Percentiles rank a stretch among this genome's conserved stretches.
Evolutionary conservation across 2,329 filamentous ascomycete genomes (phyloP).

Genomic region (Trichoderma atrobrunneum): DNA sequence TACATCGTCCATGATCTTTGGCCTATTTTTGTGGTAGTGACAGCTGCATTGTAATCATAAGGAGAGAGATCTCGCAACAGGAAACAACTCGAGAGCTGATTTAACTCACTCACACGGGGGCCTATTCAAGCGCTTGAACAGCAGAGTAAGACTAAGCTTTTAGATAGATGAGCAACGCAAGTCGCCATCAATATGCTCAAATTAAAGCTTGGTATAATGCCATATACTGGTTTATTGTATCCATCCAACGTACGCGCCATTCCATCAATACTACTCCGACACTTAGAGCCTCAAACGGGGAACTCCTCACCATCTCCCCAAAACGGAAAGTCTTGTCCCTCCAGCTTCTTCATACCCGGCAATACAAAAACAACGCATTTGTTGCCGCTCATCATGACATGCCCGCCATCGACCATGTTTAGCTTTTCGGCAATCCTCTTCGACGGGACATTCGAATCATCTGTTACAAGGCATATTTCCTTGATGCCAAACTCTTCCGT

Average conservation of each 20-base stretch:
- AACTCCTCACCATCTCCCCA: background rate
- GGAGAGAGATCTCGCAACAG: background rate
- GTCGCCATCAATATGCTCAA: background rate
- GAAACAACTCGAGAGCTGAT: background rate
- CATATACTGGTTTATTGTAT: background rate
- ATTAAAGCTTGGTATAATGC: background rate
- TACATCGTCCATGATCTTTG: background rate
- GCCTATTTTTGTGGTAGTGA: background rate
- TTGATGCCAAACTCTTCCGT: background rate
- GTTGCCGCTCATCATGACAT: background rate
- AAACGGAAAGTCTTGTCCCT: background rate
- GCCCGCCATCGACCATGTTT: background rate
- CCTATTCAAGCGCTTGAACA: background rate
- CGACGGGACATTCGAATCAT: background rate
- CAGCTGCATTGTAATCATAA: background rate
- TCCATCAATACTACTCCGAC: background rate
- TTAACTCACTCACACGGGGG: background rate
- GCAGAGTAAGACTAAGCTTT: background rate
- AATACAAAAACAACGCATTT: background rate
- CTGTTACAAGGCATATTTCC: background rate
- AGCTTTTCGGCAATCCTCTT: background rate
- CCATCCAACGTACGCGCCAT: background rate
- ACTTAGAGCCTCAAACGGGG: background rate
- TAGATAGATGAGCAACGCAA: background rate
- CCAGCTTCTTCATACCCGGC: background rate